These are phyloP conservation scores for Carpinus fangiana DNA, from an alignment of 306 rosid genomes.

Conservation along the genomic window DNA sequence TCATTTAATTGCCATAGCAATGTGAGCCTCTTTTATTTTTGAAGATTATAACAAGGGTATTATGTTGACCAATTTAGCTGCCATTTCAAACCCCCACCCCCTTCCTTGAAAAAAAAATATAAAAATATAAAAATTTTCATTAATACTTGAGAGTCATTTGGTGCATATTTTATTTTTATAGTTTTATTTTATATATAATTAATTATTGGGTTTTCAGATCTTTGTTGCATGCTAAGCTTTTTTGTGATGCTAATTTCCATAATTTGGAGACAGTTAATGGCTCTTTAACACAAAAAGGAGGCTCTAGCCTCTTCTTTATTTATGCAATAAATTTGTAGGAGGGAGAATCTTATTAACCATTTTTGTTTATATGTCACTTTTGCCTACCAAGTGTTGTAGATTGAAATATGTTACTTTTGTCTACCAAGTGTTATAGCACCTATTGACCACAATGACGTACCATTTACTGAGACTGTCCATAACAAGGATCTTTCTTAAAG, in stretches of 20 bases:
- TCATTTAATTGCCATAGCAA: not conserved
- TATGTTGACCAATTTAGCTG: not conserved
- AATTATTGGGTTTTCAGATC: not conserved
- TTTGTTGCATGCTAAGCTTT: not conserved
- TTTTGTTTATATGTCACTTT: constrained; percentile 19
- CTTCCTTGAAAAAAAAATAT: not conserved
- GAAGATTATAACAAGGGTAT: not conserved
- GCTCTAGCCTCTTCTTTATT: not conserved
- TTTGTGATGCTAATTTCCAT: constrained; percentile 4
- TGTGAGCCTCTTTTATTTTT: not conserved
- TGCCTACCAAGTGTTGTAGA: constrained; percentile 18
- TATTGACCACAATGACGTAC: no score
- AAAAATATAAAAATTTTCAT: no score
- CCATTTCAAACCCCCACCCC: not conserved
- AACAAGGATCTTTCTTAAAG: no score
- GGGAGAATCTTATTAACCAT: not conserved
- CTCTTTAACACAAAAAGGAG: constrained; percentile 6
- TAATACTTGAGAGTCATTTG: not conserved
- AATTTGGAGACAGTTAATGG: constrained; percentile 8
- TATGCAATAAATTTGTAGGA: not conserved
- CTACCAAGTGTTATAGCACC: constrained; percentile 5
- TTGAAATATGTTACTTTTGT: constrained; percentile 17
- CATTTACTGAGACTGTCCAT: no score
- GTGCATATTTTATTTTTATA: constrained; percentile 7
- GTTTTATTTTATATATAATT: constrained; percentile 4